phyloP scores from a whole-genome alignment of 2,329 filamentous ascomycete species.

The Trichoderma afroharzianum region DNA sequence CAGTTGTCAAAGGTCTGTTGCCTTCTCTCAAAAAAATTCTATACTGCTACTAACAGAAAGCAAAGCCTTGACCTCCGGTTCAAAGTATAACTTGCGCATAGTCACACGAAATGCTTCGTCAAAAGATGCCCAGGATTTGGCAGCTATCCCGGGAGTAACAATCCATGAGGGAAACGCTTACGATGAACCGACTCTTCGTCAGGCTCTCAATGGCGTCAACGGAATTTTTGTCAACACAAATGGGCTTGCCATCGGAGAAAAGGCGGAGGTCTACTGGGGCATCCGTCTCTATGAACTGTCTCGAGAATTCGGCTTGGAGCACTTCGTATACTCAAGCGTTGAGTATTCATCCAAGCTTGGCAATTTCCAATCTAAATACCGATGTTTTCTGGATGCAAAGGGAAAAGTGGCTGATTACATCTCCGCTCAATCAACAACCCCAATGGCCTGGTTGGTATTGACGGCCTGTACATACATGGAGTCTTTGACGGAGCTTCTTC shows the following conservation, averaged over 20 bases:
- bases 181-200: background rate
- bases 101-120: background rate
- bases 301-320: background rate
- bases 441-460: background rate
- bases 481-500: background rate
- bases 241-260: slow-evolving; percentile 7
- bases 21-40: background rate
- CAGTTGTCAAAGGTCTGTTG: background rate
- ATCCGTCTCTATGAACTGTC: background rate
- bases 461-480: background rate
- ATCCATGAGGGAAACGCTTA: background rate
- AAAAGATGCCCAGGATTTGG: background rate
- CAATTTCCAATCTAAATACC: background rate
- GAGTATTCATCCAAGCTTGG: slow-evolving; percentile 3
- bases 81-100: background rate
- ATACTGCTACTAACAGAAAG: background rate
- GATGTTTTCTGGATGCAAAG: background rate
- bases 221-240: background rate
- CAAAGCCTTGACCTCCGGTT: background rate
- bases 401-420: background rate
- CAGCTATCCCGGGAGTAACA: background rate
- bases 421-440: background rate
- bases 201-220: background rate
- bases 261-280: background rate
- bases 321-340: background rate